These are phyloP conservation scores for Clonostachys byssicola DNA, from an alignment of 2,329 filamentous ascomycete species.

Conservation along the genomic window DNA sequence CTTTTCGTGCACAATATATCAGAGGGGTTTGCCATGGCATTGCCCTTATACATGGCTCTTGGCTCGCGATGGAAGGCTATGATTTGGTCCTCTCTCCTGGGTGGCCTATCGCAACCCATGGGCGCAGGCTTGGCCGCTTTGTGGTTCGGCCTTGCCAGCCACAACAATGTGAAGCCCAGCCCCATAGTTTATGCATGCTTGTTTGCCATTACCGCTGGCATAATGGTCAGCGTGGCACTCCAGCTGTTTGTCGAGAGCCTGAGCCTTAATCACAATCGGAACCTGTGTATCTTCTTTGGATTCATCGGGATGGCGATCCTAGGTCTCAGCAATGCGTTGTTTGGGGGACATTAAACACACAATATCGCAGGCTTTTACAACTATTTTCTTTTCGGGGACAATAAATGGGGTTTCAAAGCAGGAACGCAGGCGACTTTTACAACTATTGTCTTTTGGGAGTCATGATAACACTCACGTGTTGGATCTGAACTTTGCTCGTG, in stretches of 20 bases:
- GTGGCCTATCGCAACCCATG: conserved; percentile 81
- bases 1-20: conserved; percentile 98
- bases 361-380: too few relatives aligned
- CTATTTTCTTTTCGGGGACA: too few relatives aligned
- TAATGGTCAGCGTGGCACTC: conserved; percentile 91
- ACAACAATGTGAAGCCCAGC: conserved; percentile 44
- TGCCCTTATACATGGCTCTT: conserved; percentile 89
- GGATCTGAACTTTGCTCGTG: too few relatives aligned
- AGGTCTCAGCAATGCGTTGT: conserved; percentile 80
- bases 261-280: conserved; percentile 74
- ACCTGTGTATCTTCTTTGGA: conserved; percentile 73
- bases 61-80: conserved; percentile 78
- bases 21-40: conserved; percentile 90
- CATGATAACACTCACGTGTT: too few relatives aligned
- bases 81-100: conserved; percentile 76
- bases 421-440: too few relatives aligned
- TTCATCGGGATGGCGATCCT: conserved; percentile 86
- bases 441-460: neutral
- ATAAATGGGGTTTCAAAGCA: too few relatives aligned
- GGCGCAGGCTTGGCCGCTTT: conserved; percentile 80
- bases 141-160: conserved; percentile 71
- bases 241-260: conserved; percentile 85
- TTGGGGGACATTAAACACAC: conserved; percentile 51
- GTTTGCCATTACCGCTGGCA: conserved; percentile 86
- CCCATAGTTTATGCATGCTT: conserved; percentile 70